These are phyloP conservation scores for Leccinum fibrillosum DNA, from an alignment of 768 basidiomycete species.

Conservation along the genomic window DNA sequence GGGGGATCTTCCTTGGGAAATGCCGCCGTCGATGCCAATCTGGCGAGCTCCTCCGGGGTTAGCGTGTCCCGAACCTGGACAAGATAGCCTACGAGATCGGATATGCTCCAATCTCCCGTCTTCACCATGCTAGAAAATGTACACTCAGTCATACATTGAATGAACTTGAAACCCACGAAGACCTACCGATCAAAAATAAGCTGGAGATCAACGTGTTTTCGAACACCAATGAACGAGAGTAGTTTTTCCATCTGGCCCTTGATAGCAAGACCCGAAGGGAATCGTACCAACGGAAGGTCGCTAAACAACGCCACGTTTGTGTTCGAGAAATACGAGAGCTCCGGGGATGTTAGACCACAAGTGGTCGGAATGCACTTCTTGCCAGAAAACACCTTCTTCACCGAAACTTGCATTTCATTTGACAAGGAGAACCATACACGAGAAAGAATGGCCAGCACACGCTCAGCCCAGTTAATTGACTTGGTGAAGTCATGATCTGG, in stretches of 20 bases:
- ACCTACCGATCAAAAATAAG: conserved; percentile 83
- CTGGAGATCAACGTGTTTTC: conserved; percentile 90
- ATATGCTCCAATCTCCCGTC: conserved; percentile 86
- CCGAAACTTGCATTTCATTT: conserved; percentile 40
- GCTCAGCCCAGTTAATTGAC: conserved; percentile 78
- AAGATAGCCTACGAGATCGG: conserved; percentile 84
- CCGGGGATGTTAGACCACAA: conserved; percentile 59
- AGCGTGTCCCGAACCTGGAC: conserved; percentile 72
- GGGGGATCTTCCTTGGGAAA: conserved; percentile 58
- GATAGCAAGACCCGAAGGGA: conserved; percentile 60
- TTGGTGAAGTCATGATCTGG: conserved; percentile 58
- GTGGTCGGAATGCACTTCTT: conserved; percentile 50
- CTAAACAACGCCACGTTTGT: conserved; percentile 72
- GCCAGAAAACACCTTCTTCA: conserved; percentile 40
- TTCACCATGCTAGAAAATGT: conserved; percentile 66
- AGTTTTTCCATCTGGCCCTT: conserved; percentile 74
- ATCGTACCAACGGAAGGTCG: conserved; percentile 78
- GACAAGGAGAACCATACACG: conserved; percentile 70
- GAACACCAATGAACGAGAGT: conserved; percentile 72
- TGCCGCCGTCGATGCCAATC: conserved; percentile 63
- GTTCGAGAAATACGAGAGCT: conserved; percentile 78
- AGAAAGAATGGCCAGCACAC: conserved; percentile 61
- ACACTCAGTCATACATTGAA: neutral
- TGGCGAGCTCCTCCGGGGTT: conserved; percentile 52
- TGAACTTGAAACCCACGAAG: neutral